Evolutionary conservation across 2,329 filamentous ascomycete genomes (phyloP), one percentile per base, ranked within the genome.

Genomic region (Chrysoporthe puriensis): DNA sequence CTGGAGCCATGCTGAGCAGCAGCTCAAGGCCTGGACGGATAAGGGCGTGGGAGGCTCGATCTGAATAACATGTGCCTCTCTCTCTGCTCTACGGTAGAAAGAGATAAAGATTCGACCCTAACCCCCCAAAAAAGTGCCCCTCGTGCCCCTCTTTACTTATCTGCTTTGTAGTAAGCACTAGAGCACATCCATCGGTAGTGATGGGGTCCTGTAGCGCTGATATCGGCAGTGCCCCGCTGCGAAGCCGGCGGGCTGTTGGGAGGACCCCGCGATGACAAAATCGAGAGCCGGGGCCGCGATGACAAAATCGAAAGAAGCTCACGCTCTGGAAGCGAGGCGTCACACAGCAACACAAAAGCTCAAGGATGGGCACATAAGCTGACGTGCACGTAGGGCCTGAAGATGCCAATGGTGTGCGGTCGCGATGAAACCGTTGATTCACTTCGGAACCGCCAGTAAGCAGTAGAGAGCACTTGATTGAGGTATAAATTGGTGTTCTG

Each of bases 201-300:
- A 26, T 26, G 26, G 26, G 26, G 26, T 26, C 26, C 26, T 26
- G 11, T 40, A 46, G 21, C 18, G 18, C 59, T 62, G 26, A 34
- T 34, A 34, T 14, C 32, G n/a, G 8, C 26, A 50, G 9, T 48
- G 59, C 63, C 48, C 40, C 54, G 66, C 54, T 61, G 62, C 66
- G 65, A 69, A 16, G 46, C 59, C 62, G 68, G 57, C 57, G 36
- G 50, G n/a, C 50, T 54, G 16, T 11, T n/a, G 67, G 40, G 16
- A 48, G 44, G 32, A 68, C 68, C 68, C 68, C 66, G 68, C 68
- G 50, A 68, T 67, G 68, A 65, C 65, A 67, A 58, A 57, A 58
- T 58, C 43, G 32, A 48, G 58, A 62, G 57, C 44, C 11, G n/a
- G 4, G 48, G n/a, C 21, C 8, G 59, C 59, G 14, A 32, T 32